Conservation (phyloP, 352 stramenopile species). For the Phytophthora litchii region DNA sequence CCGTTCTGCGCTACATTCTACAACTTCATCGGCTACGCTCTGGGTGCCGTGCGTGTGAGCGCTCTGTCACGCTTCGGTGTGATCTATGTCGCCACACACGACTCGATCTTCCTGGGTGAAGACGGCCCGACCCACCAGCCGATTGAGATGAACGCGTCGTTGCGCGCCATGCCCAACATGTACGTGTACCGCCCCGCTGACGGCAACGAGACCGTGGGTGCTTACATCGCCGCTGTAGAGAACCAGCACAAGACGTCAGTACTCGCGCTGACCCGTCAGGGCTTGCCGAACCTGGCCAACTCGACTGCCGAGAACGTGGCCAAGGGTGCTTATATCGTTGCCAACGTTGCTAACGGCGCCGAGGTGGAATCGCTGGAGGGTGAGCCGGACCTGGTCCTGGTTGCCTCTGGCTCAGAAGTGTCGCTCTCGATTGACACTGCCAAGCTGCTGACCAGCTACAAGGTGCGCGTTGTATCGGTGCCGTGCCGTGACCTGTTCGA, state of each 20-base stretch:
- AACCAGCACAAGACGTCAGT: conserved; percentile 91
- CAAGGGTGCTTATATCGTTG: conserved; percentile 90
- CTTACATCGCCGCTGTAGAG: conserved; percentile 93
- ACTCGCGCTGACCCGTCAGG: conserved; percentile 93
- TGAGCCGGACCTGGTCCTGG: conserved; percentile 91
- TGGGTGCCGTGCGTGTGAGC: conserved; percentile 94
- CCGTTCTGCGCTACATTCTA: conserved; percentile 99
- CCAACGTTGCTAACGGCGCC: conserved; percentile 80
- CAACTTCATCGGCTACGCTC: conserved; percentile 99
- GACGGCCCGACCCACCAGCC: conserved; percentile 99
- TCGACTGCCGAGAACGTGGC: conserved; percentile 91
- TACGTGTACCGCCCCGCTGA: conserved; percentile 97
- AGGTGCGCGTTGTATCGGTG: conserved; percentile 97
- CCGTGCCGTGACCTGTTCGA: conserved; percentile 98
- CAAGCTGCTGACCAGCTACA: conserved; percentile 83
- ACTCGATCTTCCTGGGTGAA: conserved; percentile 99
- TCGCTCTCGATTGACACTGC: conserved; percentile 94
- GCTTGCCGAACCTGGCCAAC: conserved; percentile 90
- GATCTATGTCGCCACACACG: conserved; percentile 99
- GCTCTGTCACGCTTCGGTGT: conserved; percentile 96
- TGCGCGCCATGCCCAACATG: conserved; percentile 98
- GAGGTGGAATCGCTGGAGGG: conserved; percentile 71
- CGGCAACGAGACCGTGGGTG: conserved; percentile 97
- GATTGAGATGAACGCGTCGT: conserved; percentile 97
- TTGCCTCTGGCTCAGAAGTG: conserved; percentile 97